Evolutionary conservation across 805 yeast species (phyloP), one percentile per base, ranked within the genome.

Genomic region (Candida ascalaphidarum): DNA sequence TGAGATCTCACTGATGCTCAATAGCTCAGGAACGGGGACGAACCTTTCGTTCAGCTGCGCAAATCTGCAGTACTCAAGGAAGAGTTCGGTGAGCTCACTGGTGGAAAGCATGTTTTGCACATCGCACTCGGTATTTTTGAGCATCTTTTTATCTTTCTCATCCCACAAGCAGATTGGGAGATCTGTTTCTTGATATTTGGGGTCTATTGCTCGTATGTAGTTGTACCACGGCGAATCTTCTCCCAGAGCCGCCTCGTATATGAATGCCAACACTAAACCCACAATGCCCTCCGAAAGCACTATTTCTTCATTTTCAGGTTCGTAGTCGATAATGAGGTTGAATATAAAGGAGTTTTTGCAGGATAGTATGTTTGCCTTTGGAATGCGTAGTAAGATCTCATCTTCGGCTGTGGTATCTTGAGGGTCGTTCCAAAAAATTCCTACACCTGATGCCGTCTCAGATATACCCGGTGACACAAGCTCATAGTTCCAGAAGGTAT

Each of bases 201-300:
- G 44, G 31, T 62, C 57, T 16, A 84, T 68, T 12, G 80, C 62
- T 16, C 60, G 51, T 25, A 88, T 58, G 48, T 80, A 89, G 3
- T 58, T 61, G 34, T 34, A 61, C 96, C 96, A 89, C 4, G 95
- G 96, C n/a, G 94, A 80, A 4, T 49, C 40, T n/a, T 61, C 56
- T 2, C 72, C 73, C 25, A 67, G 55, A 3, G 71, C 55, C 30
- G 63, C 51, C 47, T 89, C 97, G 44, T 82, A 85, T 16, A 86
- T 59, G 33, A 76, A 81, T 0, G 88, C 73, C 6, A 83, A 38
- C 5, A 80, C 72, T 28, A 88, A 57, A 0, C 77, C 81, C 23
- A 72, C 64, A 55, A 81, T 71, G 0, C 94, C 92, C 2, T 26
- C 21, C 3, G 47, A 27, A 14, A 61, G 35, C 21, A 63, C 68